phyloP scores from a whole-genome alignment of 2,329 filamentous ascomycete genomes.

The Xylaria sp. region DNA sequence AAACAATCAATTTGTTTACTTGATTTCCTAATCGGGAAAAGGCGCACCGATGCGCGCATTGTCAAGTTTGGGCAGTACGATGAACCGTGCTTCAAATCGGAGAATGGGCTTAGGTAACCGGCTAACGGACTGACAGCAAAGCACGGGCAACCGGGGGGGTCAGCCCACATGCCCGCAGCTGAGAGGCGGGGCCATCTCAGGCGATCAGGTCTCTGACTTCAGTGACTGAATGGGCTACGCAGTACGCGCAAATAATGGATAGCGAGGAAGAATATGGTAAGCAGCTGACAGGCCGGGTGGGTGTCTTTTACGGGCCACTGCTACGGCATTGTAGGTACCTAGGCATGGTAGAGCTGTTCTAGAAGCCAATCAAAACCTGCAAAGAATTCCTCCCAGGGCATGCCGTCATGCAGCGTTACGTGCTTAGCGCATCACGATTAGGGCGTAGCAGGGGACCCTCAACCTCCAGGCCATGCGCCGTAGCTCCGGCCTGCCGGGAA shows the following conservation, averaged over 20 bases:
- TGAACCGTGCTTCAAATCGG: not conserved
- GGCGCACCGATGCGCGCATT: conserved; percentile 1
- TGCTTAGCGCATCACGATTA: conserved; percentile 29
- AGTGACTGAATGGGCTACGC: too few species aligned
- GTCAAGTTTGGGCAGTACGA: conserved; percentile 8
- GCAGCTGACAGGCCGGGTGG: too few species aligned
- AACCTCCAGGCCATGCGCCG: conserved; percentile 23
- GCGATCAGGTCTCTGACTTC: too few species aligned
- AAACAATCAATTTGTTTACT: conserved; percentile 35
- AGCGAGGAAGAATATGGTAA: too few species aligned
- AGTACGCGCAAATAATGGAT: too few species aligned
- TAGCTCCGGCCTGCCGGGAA: conserved; percentile 36
- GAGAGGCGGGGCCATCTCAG: too few species aligned
- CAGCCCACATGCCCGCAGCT: too few species aligned
- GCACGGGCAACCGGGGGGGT: too few species aligned
- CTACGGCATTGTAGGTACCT: not conserved
- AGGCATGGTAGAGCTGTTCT: conserved; percentile 1
- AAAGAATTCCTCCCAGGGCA: conserved; percentile 1
- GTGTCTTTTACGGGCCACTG: too few species aligned
- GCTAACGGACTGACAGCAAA: not conserved
- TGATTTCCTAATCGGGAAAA: conserved; percentile 29
- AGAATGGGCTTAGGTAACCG: not conserved
- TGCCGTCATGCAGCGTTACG: conserved; percentile 24
- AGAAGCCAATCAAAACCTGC: conserved; percentile 20
- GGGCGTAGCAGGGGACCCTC: conserved; percentile 17